A percentile compares a stretch with the other conserved stretches of the same genome.
phyloP scores from a whole-genome alignment of 192 early-diverging fungal genomes.

The Coemansia sp. region DNA sequence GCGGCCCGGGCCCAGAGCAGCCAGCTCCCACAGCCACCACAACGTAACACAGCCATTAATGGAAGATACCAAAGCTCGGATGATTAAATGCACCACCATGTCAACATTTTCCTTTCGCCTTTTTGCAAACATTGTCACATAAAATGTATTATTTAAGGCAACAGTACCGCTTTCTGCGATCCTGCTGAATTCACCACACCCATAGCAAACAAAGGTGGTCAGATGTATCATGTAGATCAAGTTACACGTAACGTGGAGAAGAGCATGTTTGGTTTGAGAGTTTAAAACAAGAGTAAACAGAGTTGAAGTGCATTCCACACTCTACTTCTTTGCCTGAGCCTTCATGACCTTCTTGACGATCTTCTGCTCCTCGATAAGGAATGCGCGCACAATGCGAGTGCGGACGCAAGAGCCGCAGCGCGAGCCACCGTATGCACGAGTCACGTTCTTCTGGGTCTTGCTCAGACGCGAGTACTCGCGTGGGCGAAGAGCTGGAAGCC shows the following conservation, averaged over 20 bases:
- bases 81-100: background rate
- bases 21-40: conserved; percentile 1
- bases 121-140: background rate
- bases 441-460: conserved; percentile 90
- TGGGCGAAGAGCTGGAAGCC: conserved; percentile 91
- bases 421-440: conserved; percentile 95
- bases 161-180: background rate
- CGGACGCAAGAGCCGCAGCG: conserved; percentile 89
- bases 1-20: background rate
- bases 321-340: conserved; percentile 61
- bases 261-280: background rate
- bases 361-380: conserved; percentile 99
- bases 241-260: background rate
- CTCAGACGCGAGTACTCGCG: conserved; percentile 87
- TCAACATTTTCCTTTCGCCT: background rate
- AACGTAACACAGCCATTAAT: background rate
- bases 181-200: background rate
- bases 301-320: background rate
- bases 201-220: background rate
- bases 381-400: conserved; percentile 91
- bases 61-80: background rate
- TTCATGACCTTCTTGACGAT: conserved; percentile 99
- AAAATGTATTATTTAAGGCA: background rate
- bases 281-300: conserved; percentile 7
- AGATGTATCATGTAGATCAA: background rate